These are phyloP conservation scores for Fagus sylvatica DNA, from an alignment of 306 rosid genomes.

Conservation along the genomic window DNA sequence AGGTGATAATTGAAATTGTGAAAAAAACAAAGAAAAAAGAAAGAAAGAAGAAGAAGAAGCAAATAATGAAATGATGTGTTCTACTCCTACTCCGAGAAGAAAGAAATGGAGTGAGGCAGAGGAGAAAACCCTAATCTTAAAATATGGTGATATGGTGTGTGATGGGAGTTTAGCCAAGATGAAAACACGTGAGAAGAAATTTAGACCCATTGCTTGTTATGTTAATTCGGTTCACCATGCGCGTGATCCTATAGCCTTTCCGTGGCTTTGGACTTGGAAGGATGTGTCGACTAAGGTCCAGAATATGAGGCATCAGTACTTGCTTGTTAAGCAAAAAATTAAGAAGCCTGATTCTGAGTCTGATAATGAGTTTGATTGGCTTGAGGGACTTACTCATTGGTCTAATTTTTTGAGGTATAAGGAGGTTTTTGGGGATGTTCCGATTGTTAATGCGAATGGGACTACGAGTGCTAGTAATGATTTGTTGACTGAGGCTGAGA, in stretches of 20 bases:
- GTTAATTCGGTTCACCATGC: conserved; percentile 79
- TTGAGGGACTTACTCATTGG: conserved; percentile 86
- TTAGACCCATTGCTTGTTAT: conserved; percentile 80
- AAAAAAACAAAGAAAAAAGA: no score
- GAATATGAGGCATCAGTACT: conserved; percentile 96
- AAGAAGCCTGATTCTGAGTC: conserved; percentile 66
- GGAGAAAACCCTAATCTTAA: conserved; percentile 88
- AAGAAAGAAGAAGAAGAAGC: no score
- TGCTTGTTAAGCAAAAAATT: conserved; percentile 93
- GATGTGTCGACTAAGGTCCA: conserved; percentile 97
- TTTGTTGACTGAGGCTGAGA: conserved; percentile 26
- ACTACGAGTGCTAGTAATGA: conserved; percentile 43
- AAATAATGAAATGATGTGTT: conserved; percentile 46
- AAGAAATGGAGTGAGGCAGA: conserved; percentile 99
- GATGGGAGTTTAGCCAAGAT: conserved; percentile 82
- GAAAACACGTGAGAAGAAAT: conserved; percentile 94
- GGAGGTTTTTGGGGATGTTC: conserved; percentile 91
- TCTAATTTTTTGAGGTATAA: conserved; percentile 91
- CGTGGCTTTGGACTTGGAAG: conserved; percentile 99
- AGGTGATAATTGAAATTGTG: no score
- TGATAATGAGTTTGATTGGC: conserved; percentile 77
- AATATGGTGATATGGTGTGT: conserved; percentile 78
- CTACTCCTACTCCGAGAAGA: conserved; percentile 60
- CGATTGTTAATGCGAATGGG: conserved; percentile 26
- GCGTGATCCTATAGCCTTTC: conserved; percentile 66